Evolutionary conservation across 495 filamentous ascomycete species (phyloP).

Genomic region (Ascodesmis nigricans): DNA sequence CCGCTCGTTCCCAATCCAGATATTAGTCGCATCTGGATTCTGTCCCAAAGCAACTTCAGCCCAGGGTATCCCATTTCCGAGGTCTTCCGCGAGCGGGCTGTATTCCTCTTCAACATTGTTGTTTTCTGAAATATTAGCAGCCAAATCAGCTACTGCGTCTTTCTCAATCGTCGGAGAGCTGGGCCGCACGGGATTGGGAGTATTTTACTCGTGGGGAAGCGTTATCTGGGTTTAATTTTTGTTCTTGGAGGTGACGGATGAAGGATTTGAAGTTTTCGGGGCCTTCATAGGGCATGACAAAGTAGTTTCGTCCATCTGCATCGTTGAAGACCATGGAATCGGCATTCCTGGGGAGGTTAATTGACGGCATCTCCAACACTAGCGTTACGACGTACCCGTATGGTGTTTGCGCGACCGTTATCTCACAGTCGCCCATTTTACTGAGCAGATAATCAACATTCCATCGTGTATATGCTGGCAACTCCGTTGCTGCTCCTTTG

Average conservation of each 20-base stretch:
- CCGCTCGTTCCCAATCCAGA: constrained; percentile 52
- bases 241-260: constrained; percentile 4
- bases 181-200: constrained; percentile 27
- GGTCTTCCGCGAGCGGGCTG: constrained; percentile 30
- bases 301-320: constrained; percentile 17
- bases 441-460: constrained; percentile 30
- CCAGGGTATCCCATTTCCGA: constrained; percentile 37
- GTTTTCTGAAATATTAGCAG: constrained; percentile 31
- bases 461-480: constrained; percentile 40
- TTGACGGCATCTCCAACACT: constrained; percentile 1
- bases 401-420: constrained; percentile 53
- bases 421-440: constrained; percentile 28
- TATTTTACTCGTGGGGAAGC: constrained; percentile 24
- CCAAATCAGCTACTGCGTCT: background rate
- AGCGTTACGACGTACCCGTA: constrained; percentile 28
- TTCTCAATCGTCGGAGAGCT: background rate
- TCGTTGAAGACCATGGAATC: constrained; percentile 18
- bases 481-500: constrained; percentile 32
- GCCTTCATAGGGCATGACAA: constrained; percentile 26
- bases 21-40: constrained; percentile 46
- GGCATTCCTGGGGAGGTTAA: constrained; percentile 18
- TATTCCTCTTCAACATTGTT: constrained; percentile 57
- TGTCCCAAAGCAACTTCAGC: constrained; percentile 40
- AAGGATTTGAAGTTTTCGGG: constrained; percentile 1
- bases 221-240: constrained; percentile 3